These are phyloP conservation scores for Grigorovia yakushimaensis DNA, from an alignment of 805 yeast genomes.

Conservation along the genomic window DNA sequence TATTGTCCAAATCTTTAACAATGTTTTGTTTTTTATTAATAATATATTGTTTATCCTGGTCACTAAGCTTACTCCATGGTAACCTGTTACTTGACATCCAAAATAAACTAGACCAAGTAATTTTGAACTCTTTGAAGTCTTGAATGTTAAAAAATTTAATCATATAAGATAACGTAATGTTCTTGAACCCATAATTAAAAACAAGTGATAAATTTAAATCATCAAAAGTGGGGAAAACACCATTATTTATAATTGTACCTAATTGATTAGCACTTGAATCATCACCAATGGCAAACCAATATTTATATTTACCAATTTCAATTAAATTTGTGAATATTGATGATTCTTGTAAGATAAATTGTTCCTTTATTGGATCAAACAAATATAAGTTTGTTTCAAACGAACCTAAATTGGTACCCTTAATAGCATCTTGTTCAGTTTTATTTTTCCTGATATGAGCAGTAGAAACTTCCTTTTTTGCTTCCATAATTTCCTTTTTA, in stretches of 20 bases:
- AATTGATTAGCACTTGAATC: constrained; percentile 18
- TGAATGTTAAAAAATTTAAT: constrained; percentile 40
- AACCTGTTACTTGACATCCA: constrained; percentile 52
- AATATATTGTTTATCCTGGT: constrained; percentile 46
- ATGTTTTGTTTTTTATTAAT: constrained; percentile 36
- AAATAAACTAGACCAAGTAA: constrained; percentile 38
- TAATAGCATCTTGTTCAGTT: constrained; percentile 5
- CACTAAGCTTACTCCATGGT: constrained; percentile 37
- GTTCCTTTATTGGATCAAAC: constrained; percentile 43
- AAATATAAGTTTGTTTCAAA: constrained; percentile 35
- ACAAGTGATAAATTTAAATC: constrained; percentile 43
- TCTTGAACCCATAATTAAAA: constrained; percentile 45
- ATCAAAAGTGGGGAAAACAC: constrained; percentile 60
- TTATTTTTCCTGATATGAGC: constrained; percentile 8
- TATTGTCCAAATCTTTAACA: constrained; percentile 30
- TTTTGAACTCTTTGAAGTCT: constrained; percentile 43
- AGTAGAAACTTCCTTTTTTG: constrained; percentile 6
- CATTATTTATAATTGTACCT: constrained; percentile 36
- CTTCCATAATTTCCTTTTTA: not conserved
- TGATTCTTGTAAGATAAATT: constrained; percentile 37
- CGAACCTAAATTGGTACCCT: constrained; percentile 12
- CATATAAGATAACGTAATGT: constrained; percentile 49
- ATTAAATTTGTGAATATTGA: constrained; percentile 31
- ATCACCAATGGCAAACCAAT: constrained; percentile 38
- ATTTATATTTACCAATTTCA: constrained; percentile 43